Evolutionary conservation across 495 filamentous ascomycete genomes (phyloP).

Genomic region (Penicillium cosmopolitanum): DNA sequence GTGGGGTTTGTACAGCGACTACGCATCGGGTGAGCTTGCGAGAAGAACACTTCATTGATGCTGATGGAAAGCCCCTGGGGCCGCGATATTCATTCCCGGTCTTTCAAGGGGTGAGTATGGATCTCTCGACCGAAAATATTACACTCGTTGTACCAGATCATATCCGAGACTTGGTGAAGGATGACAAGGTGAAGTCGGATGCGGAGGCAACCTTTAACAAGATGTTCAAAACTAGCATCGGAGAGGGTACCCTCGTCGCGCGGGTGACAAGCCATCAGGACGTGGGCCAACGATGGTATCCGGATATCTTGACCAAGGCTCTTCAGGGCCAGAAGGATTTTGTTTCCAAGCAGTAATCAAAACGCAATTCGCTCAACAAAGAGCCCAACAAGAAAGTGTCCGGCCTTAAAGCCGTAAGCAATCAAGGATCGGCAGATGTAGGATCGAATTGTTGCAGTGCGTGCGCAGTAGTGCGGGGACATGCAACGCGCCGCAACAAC

Average conservation of each 20-base stretch:
- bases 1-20: conserved; percentile 82
- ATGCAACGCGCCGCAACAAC: conserved; percentile 12
- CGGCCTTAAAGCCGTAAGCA: conserved; percentile 3
- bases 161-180: conserved; percentile 52
- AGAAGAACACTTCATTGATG: conserved; percentile 36
- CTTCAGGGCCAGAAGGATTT: conserved; percentile 35
- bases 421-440: conserved; percentile 18
- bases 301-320: conserved; percentile 58
- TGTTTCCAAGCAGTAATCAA: conserved; percentile 3
- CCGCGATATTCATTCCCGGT: conserved; percentile 85
- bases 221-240: conserved; percentile 60
- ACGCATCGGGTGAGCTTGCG: conserved; percentile 73
- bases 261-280: conserved; percentile 87
- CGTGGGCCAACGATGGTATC: conserved; percentile 83
- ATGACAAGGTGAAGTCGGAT: conserved; percentile 47
- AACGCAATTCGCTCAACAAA: not conserved
- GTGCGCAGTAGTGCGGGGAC: conserved; percentile 17
- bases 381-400: not conserved
- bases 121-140: conserved; percentile 76
- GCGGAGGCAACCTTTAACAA: conserved; percentile 48
- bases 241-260: conserved; percentile 83
- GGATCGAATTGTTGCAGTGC: conserved; percentile 21
- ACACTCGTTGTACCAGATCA: conserved; percentile 70
- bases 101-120: conserved; percentile 84
- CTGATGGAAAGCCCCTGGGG: conserved; percentile 45